phyloP scores from a whole-genome alignment of 2,329 filamentous ascomycete species.

The Trichoderma koningii region DNA sequence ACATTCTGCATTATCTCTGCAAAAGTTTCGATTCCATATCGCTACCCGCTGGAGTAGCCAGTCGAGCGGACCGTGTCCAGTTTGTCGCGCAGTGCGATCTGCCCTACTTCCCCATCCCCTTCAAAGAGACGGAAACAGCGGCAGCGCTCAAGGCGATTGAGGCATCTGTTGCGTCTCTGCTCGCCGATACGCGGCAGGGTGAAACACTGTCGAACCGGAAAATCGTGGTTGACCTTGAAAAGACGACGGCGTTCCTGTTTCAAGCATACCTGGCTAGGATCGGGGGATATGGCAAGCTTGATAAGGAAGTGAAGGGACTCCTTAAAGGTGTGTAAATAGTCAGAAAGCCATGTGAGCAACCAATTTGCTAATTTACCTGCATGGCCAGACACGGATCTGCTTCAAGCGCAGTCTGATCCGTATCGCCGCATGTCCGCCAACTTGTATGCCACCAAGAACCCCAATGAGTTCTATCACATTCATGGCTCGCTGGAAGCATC shows the following conservation, averaged over 20 bases:
- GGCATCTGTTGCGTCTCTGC: slow-evolving; percentile 38
- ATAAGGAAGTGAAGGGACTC: slow-evolving; percentile 38
- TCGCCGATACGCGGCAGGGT: slow-evolving; percentile 36
- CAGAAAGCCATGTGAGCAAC: background rate
- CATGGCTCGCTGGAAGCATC: slow-evolving; percentile 74
- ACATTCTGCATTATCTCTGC: slow-evolving; percentile 34
- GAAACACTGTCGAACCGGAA: slow-evolving; percentile 16
- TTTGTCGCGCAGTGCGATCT: slow-evolving; percentile 42
- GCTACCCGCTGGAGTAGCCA: slow-evolving; percentile 36
- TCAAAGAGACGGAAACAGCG: slow-evolving; percentile 50
- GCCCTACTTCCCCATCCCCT: slow-evolving; percentile 51
- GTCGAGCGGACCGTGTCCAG: slow-evolving; percentile 34
- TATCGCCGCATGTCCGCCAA: slow-evolving; percentile 75
- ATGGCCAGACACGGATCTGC: slow-evolving; percentile 66
- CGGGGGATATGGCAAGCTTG: slow-evolving; percentile 44
- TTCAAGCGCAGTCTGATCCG: slow-evolving; percentile 68
- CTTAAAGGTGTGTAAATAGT: slow-evolving; percentile 35
- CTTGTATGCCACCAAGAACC: slow-evolving; percentile 67
- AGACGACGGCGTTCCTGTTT: slow-evolving; percentile 48
- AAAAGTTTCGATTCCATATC: slow-evolving; percentile 36
- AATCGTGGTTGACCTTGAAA: slow-evolving; percentile 42
- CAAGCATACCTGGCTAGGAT: slow-evolving; percentile 43
- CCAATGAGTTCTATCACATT: slow-evolving; percentile 71
- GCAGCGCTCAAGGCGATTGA: slow-evolving; percentile 50
- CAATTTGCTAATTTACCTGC: background rate